Evolutionary conservation across 768 basidiomycete species (phyloP), one percentile per base, ranked within the genome.

Genomic region (Trametopsis cervina): DNA sequence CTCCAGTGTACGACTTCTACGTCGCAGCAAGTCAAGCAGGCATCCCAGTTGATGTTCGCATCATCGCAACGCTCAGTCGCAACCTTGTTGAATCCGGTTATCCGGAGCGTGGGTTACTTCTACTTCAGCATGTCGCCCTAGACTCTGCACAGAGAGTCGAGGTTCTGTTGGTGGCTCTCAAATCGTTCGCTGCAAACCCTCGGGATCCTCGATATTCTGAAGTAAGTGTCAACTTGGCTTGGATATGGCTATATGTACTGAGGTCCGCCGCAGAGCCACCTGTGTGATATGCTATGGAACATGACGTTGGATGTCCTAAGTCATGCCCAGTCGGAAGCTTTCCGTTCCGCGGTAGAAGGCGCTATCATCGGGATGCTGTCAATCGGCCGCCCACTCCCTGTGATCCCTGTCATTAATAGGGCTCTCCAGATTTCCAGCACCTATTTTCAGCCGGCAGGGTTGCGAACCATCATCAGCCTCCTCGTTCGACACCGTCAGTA

Each of bases 1-100:
- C 40, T 3, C 45, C 35, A 24, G 50, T 47, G 18, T 49, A 53
- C 29, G 27, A 36, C 15, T 10, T 45, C 24, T 42, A 42, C 17
- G 23, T 33, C 11, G 18, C 7, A 7, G 7, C 29, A 15, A 33
- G 15, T 7, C 29, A 33, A 15, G 29, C 29, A 15, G 29, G 29
- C 7, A 33, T 33, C 29, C 9, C 29, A 7, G 29, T 33, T 33
- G 29, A 33, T 15, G 29, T 15, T 7, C 7, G 29, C 9, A 7
- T 33, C 29, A 15, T 33, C 15, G 29, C 15, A 15, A 33, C 9
- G 29, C 29, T 33, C 7, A 15, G 29, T 7, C 9, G 7, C 15
- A 15, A 15, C 29, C 29, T 33, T n/a, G n/a, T n/a, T n/a, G n/a
- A n/a, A n/a, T n/a, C n/a, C n/a, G n/a, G n/a, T n/a, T n/a, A n/a